A percentile compares a stretch with the other conserved stretches of the same genome.
Evolutionary conservation across 2,329 filamentous ascomycete species (phyloP).

Genomic region (Venturia nashicola): DNA sequence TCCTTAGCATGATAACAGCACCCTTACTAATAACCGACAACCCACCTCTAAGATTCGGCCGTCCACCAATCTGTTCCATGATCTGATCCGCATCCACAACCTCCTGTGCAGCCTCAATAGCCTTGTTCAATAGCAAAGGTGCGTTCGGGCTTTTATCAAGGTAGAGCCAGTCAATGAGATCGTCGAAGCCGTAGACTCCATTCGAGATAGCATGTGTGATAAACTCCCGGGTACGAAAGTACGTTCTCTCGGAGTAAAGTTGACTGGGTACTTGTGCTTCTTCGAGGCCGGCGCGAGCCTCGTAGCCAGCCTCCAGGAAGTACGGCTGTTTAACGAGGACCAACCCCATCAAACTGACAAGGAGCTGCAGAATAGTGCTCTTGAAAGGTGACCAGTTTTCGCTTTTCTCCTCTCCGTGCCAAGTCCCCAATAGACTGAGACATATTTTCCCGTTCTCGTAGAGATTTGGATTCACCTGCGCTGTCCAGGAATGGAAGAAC

Average conservation of each 20-base stretch:
- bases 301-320: slow-evolving; percentile 53
- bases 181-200: slow-evolving; percentile 32
- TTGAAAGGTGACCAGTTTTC: slow-evolving; percentile 42
- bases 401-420: slow-evolving; percentile 39
- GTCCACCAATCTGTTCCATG: slow-evolving; percentile 15
- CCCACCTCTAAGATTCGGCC: slow-evolving; percentile 25
- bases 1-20: slow-evolving; percentile 30
- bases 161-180: slow-evolving; percentile 44
- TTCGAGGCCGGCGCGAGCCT: slow-evolving; percentile 34
- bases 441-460: slow-evolving; percentile 53
- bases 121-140: slow-evolving; percentile 30
- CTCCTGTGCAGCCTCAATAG: slow-evolving; percentile 29
- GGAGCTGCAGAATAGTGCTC: slow-evolving; percentile 43
- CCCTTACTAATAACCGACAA: slow-evolving; percentile 35
- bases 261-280: slow-evolving; percentile 33
- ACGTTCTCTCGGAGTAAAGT: slow-evolving; percentile 42
- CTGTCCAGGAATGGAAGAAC: slow-evolving; percentile 49
- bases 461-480: slow-evolving; percentile 48
- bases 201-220: slow-evolving; percentile 34
- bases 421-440: slow-evolving; percentile 46
- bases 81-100: slow-evolving; percentile 28
- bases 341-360: slow-evolving; percentile 44
- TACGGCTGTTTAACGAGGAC: slow-evolving; percentile 48
- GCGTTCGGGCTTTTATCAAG: slow-evolving; percentile 20
- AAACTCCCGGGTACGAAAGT: slow-evolving; percentile 39